Conservation (phyloP, 2,329 filamentous ascomycete species). For the Botrytis fabae region DNA sequence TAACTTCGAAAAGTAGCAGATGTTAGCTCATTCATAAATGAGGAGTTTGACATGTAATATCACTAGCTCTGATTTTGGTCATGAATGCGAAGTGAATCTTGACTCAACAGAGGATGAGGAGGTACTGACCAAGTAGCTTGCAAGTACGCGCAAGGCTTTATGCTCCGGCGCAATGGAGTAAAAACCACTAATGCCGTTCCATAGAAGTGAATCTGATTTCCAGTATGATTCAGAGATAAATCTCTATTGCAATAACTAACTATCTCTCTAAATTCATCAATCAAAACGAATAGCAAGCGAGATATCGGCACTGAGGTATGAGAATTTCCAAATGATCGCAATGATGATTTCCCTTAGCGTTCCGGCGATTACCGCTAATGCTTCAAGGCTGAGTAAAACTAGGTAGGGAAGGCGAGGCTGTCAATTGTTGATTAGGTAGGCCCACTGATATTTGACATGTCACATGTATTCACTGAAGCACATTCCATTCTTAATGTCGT, state of each 20-base stretch:
- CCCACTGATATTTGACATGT: not conserved
- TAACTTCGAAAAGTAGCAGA: not conserved
- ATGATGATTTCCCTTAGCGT: conserved; percentile 25
- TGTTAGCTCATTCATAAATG: not conserved
- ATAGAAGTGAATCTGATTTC: conserved; percentile 24
- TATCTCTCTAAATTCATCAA: not conserved
- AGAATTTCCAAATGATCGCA: conserved; percentile 25
- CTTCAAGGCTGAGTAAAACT: conserved; percentile 12
- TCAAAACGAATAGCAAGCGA: not conserved
- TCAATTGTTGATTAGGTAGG: not conserved
- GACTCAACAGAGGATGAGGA: not conserved
- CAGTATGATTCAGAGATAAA: not conserved
- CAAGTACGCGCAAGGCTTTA: conserved; percentile 24
- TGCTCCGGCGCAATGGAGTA: conserved; percentile 25
- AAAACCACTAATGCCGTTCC: conserved; percentile 14
- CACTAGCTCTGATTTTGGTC: not conserved
- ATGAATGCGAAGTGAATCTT: not conserved
- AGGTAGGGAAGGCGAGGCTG: conserved; percentile 8
- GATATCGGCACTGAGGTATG: conserved; percentile 5
- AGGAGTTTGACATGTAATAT: not conserved
- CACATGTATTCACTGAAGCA: not conserved
- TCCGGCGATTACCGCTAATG: conserved; percentile 16
- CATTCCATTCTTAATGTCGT: not conserved
- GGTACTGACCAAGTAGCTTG: conserved; percentile 22
- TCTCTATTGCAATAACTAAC: not conserved